Evolutionary conservation across 2,329 filamentous ascomycete genomes (phyloP), one percentile per base, ranked within the genome.

Genomic region (Talaromyces sp.): DNA sequence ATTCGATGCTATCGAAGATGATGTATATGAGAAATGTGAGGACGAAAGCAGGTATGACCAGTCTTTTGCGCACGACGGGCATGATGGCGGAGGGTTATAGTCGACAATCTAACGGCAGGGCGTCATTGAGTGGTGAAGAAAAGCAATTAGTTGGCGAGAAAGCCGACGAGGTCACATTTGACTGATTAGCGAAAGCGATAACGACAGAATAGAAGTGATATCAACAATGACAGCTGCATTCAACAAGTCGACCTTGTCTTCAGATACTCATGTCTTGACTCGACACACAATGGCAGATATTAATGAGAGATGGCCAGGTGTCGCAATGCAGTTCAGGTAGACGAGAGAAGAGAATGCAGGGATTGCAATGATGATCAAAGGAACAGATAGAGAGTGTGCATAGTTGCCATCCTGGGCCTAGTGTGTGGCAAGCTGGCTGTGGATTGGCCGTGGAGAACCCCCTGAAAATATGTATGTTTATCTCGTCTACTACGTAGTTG

Each of bases 41-140:
- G 62, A 72, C 39, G 46, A 68, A 61, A 8, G 71, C 68, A 8
- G 71, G 66, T 28, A 72, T 56, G 37, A 68, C 50, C 59, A 70
- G 69, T 60, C 68, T 68, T 62, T 66, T 72, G 56, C 71, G 69
- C 21, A 62, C 55, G 48, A 64, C 21, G n/a, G 58, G 48, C 63
- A 64, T 64, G 28, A 25, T 63, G 48, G 2, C 11, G 35, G 14
- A 23, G 18, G 9, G 8, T 9, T 37, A 35, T 37, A 57, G 31
- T 28, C 18, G 35, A 25, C 25, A 46, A 3, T 12, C 5, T 1
- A 21, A 2, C 21, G 16, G 31, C 4, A 37, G 21, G 50, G 31
- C 50, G 50, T 54, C 50, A 54, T 54, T 54, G 50, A 37, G 35
- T 54, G n/a, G 31, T 35, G 23, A 18, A 8, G 9, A 8, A 12